Evolutionary conservation across 2,329 filamentous ascomycete genomes (phyloP), one percentile per base, ranked within the genome.

Genomic region (Beauveria rudraprayagi): DNA sequence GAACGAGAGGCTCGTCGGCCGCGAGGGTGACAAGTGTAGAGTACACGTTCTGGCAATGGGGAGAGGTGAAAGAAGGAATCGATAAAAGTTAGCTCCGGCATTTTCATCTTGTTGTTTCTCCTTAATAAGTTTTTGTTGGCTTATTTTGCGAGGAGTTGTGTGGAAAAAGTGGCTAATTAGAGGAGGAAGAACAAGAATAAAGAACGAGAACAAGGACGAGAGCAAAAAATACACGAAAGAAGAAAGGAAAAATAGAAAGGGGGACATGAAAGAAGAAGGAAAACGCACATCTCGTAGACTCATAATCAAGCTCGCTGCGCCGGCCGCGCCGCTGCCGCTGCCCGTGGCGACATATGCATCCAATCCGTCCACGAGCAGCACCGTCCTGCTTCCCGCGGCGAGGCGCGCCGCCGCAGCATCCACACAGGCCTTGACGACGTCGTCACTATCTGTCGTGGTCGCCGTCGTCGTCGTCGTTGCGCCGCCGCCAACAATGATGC

Each of bases 1-100:
- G 34, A 16, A 37, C 5, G 34, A 96, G 80, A 1, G 92, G 86
- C 1, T 83, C 78, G 70, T 94, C 91, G 26, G 90, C 88, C n/a
- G 88, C 80, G 28, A 89, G 70, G 0, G 87, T 83, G 47, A 94
- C 67, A 19, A 94, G 73, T 2, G 85, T 83, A 58, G 87, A 79
- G 74, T 91, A 79, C 5, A 86, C 83, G 65, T 80, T 75, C 84
- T 89, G 67, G 44, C 1, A 47, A 11, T 22, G 44, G 44, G 28
- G 10, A 37, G 34, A 37, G n/a, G n/a, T n/a, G n/a, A n/a, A 37
- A 16, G 34, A 37, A 14, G 34, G 34, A 37, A 37, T 37, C 34
- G 34, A 16, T 14, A 37, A 37, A 37, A 14, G 14, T 37, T 37
- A 37, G 34, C 34, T 37, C 5, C 14, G 34, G 1, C 34, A 6